A percentile compares a stretch with the other conserved stretches of the same genome.
Evolutionary conservation across 176 grass and related monocot genomes (phyloP).

Genomic region (Puccinellia tenuiflora): DNA sequence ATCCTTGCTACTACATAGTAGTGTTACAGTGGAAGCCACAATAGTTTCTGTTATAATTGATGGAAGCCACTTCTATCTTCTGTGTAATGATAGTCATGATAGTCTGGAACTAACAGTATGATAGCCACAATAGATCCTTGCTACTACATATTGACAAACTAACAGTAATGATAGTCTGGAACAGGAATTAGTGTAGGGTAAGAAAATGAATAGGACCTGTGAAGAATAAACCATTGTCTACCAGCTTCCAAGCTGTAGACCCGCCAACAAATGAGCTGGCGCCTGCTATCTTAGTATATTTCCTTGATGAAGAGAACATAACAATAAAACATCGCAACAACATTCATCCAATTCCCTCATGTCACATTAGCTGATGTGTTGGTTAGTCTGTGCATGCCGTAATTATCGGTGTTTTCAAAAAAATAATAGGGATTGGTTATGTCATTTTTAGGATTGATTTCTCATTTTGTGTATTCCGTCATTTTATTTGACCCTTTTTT

Average conservation of each 20-base stretch:
- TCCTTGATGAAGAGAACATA: background rate
- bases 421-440: background rate
- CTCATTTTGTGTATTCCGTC: background rate
- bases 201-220: background rate
- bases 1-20: no score
- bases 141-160: no score
- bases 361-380: background rate
- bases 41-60: no score
- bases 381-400: no score
- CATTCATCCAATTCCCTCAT: background rate
- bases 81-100: no score
- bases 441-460: background rate
- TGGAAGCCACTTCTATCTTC: no score
- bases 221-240: background rate
- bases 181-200: background rate
- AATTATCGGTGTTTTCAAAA: no score
- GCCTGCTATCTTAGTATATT: background rate
- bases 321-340: background rate
- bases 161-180: background rate
- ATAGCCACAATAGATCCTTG: no score
- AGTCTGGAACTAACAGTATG: no score
- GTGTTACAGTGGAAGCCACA: no score
- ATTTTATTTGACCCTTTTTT: background rate
- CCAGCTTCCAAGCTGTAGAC: background rate
- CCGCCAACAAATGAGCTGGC: background rate